Evolutionary conservation across 805 yeast species (phyloP).

Genomic region (Candida tammaniensis): DNA sequence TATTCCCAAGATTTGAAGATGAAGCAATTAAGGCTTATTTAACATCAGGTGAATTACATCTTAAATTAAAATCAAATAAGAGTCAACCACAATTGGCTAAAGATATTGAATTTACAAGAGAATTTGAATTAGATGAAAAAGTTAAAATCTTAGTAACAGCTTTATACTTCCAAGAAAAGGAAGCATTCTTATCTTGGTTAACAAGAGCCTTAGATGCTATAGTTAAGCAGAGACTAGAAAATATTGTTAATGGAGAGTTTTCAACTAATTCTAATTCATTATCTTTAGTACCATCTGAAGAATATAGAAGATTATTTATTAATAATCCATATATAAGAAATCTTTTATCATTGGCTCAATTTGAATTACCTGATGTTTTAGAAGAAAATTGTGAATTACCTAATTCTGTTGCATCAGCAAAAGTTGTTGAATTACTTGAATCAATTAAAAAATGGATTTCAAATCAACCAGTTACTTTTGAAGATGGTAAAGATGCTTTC

Average conservation of each 20-base stretch:
- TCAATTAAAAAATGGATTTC: conserved; percentile 41
- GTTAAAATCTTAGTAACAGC: conserved; percentile 50
- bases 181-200: conserved; percentile 43
- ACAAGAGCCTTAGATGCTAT: conserved; percentile 33
- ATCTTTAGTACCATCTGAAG: conserved; percentile 9
- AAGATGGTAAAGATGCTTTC: conserved; percentile 37
- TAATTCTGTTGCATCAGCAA: conserved; percentile 22
- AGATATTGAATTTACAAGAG: conserved; percentile 31
- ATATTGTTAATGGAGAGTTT: conserved; percentile 8
- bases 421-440: conserved; percentile 31
- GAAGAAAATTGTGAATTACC: conserved; percentile 42
- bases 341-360: conserved; percentile 46
- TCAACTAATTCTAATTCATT: conserved; percentile 4
- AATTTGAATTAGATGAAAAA: conserved; percentile 42
- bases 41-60: conserved; percentile 52
- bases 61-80: conserved; percentile 14
- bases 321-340: conserved; percentile 50
- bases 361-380: conserved; percentile 37
- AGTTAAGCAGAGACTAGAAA: conserved; percentile 16
- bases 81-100: conserved; percentile 33
- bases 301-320: conserved; percentile 31
- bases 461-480: conserved; percentile 28
- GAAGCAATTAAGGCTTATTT: conserved; percentile 48
- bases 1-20: conserved; percentile 59
- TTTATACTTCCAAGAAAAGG: conserved; percentile 44